A percentile compares a stretch with the other conserved stretches of the same genome.
Evolutionary conservation across 116 monocot genomes (phyloP).

Genomic region (Phalaenopsis hybrid): DNA sequence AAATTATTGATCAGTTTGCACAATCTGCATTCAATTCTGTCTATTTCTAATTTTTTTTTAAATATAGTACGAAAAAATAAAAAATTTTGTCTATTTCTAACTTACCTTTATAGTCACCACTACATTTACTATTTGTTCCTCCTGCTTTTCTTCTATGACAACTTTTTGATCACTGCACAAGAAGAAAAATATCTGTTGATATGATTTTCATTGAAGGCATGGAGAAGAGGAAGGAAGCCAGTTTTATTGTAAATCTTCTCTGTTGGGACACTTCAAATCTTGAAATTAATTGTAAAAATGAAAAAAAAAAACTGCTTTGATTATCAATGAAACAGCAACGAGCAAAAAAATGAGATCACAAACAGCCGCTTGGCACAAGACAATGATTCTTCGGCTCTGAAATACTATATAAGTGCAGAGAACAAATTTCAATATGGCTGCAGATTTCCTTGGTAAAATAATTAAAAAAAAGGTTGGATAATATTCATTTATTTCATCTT

Average conservation of each 20-base stretch:
- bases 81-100: not conserved
- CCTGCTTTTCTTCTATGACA: slow-evolving; percentile 58
- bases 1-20: not conserved
- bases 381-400: not conserved
- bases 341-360: not conserved
- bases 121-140: slow-evolving; percentile 19
- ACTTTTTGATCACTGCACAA: slow-evolving; percentile 51
- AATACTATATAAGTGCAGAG: no score
- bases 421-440: no score
- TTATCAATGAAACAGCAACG: not conserved
- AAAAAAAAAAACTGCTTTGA: not conserved
- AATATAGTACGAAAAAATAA: no score
- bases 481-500: no score
- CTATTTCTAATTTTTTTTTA: no score
- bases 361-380: not conserved
- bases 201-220: not conserved
- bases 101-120: slow-evolving; percentile 66
- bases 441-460: no score
- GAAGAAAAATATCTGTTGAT: no score
- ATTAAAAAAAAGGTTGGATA: no score
- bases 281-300: not conserved
- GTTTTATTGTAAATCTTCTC: not conserved
- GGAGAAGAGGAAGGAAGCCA: not conserved
- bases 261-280: not conserved
- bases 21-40: not conserved